phyloP scores from a whole-genome alignment of 2,329 filamentous ascomycete species.

The Podosphaera xanthii region DNA sequence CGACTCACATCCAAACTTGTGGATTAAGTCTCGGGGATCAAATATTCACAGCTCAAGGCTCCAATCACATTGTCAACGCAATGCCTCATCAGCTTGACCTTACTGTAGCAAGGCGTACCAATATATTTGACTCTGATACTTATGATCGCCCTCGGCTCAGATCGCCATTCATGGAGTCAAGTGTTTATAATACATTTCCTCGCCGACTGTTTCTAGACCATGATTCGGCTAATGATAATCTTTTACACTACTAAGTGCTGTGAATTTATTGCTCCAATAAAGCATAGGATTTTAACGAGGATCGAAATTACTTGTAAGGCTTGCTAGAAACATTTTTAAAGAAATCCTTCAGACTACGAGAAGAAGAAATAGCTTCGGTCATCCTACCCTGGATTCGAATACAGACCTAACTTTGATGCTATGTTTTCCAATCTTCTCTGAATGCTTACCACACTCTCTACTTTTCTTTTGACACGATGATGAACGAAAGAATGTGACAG shows the following conservation, averaged over 20 bases:
- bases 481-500: background rate
- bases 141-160: conserved; percentile 23
- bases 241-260: conserved; percentile 22
- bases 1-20: conserved; percentile 13
- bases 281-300: conserved; percentile 12
- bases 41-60: conserved; percentile 6
- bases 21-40: conserved; percentile 17
- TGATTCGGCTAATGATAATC: conserved; percentile 16
- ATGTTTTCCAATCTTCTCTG: background rate
- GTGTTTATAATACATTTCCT: conserved; percentile 36
- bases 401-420: background rate
- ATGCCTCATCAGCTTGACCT: conserved; percentile 1
- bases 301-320: conserved; percentile 10
- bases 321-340: conserved; percentile 11
- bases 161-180: conserved; percentile 31
- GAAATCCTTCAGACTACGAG: conserved; percentile 13
- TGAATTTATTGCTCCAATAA: too few species aligned
- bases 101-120: conserved; percentile 10
- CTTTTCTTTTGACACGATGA: background rate
- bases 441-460: background rate
- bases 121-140: conserved; percentile 16
- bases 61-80: conserved; percentile 8
- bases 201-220: conserved; percentile 25
- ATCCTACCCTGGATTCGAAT: background rate
- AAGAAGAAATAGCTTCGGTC: conserved; percentile 5